phyloP scores from a whole-genome alignment of 495 filamentous ascomycete genomes.

The Aspergillus carlsbadensis region DNA sequence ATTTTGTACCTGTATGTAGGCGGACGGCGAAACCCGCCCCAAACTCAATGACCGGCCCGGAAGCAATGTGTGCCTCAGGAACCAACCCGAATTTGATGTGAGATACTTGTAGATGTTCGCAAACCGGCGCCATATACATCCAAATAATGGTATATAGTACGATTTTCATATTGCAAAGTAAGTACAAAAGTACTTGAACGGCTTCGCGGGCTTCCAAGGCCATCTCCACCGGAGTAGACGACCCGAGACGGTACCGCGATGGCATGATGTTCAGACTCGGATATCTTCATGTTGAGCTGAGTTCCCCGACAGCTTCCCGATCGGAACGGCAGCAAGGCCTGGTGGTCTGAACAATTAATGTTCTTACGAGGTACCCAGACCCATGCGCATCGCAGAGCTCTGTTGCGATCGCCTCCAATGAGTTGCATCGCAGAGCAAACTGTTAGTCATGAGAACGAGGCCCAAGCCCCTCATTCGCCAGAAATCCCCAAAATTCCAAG shows the following conservation, averaged over 20 bases:
- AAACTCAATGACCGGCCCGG: conserved; percentile 1
- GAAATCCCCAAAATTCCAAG: background rate
- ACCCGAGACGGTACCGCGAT: background rate
- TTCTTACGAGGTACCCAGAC: background rate
- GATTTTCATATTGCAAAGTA: background rate
- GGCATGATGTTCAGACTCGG: background rate
- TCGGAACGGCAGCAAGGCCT: background rate
- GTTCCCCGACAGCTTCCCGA: conserved; percentile 1
- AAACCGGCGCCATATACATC: background rate
- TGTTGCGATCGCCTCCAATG: conserved; percentile 14
- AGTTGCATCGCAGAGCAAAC: conserved; percentile 13
- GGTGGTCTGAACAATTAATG: background rate
- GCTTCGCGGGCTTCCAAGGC: background rate
- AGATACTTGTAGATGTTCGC: background rate
- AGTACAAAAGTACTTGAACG: background rate
- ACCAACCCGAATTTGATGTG: background rate
- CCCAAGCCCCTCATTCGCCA: conserved; percentile 30
- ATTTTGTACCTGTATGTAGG: background rate
- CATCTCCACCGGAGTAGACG: background rate
- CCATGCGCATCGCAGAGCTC: background rate
- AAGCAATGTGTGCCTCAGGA: background rate
- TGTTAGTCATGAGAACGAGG: conserved; percentile 41
- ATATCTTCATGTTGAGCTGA: background rate
- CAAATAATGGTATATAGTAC: background rate
- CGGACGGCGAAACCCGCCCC: conserved; percentile 14